These are phyloP conservation scores for Phytopythium cucurbitacearum DNA, from an alignment of 352 stramenopile species.

Conservation along the genomic window DNA sequence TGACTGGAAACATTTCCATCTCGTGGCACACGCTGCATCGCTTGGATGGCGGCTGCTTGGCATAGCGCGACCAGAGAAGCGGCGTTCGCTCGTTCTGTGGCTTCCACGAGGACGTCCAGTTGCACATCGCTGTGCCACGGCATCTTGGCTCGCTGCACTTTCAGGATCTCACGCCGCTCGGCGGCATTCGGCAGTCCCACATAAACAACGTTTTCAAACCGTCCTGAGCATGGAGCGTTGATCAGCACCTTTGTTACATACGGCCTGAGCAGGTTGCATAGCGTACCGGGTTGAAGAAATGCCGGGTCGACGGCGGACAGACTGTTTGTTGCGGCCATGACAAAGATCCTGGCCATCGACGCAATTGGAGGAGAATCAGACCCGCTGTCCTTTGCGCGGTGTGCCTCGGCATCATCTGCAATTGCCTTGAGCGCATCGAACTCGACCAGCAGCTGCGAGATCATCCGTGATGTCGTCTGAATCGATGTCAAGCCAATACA, in stretches of 20 bases:
- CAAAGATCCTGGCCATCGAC: constrained; percentile 54
- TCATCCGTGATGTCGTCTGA: constrained; percentile 78
- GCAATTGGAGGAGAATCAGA: background rate
- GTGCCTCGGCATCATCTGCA: constrained; percentile 31
- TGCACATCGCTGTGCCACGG: constrained; percentile 57
- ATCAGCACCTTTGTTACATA: background rate
- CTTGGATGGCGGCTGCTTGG: constrained; percentile 61
- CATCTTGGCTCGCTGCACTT: constrained; percentile 66
- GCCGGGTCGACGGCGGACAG: constrained; percentile 74
- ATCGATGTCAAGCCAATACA: too few species aligned
- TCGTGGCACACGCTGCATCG: constrained; percentile 46
- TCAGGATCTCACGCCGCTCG: constrained; percentile 61
- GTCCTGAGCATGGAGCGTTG: constrained; percentile 24
- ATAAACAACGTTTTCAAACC: constrained; percentile 82
- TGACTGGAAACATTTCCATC: background rate
- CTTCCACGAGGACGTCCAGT: constrained; percentile 35
- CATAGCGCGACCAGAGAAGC: constrained; percentile 73
- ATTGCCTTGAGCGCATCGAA: constrained; percentile 67
- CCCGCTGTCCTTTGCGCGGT: constrained; percentile 2
- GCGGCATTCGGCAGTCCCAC: constrained; percentile 51
- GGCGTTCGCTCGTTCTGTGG: constrained; percentile 61
- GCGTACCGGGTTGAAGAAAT: constrained; percentile 72
- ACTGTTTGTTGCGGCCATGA: constrained; percentile 75
- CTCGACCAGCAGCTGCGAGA: constrained; percentile 82
- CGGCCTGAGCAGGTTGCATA: background rate